Evolutionary conservation across 208 protist genomes (phyloP), one percentile per base, ranked within the genome.

Genomic region (Acanthamoeba sp.): DNA sequence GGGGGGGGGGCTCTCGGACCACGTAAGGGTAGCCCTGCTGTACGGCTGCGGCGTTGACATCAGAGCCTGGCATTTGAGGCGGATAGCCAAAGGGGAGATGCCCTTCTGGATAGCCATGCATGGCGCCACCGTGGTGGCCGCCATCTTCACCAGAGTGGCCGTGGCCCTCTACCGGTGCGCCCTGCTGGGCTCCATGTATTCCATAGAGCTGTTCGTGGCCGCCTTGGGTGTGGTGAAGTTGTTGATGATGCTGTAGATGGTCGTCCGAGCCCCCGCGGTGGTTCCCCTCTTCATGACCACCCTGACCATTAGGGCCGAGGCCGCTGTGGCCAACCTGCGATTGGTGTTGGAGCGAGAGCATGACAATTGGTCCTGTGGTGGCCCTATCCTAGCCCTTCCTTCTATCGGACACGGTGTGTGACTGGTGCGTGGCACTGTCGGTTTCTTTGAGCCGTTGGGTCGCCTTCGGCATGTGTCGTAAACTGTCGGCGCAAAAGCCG

Each of bases 281-380:
- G 64, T 9, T 40, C 64, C 12, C 32, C 38, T 36, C 18, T 5
- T 32, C n/a, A n/a, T 18, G n/a, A 3, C 27, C 64, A 27, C 27
- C 27, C 32, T 32, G 64, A 10, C 10, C 34, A n/a, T 10, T 29
- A 3, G 64, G n/a, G 27, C 64, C 29, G 27, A 40, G 32, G 64
- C 64, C 64, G 18, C 34, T 9, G 27, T 66, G 59, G 59, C 59
- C 59, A 14, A 32, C n/a, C 59, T 32, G 34, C 34, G 64, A 73
- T 73, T 73, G 64, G 64, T 73, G 64, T 73, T 73, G 64, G 29
- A 73, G 64, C 32, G 64, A 73, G 64, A 73, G 64, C 64, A 73
- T 73, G 59, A 24, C 59, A 24, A 66, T 24, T 32, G 20, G 27
- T 6, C 7, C 18, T 2, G 20, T 24, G 59, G 10, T 38, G 32